Evolutionary conservation across 1,139 yeast species (phyloP).

Genomic region (Zygosaccharomyces sapae): DNA sequence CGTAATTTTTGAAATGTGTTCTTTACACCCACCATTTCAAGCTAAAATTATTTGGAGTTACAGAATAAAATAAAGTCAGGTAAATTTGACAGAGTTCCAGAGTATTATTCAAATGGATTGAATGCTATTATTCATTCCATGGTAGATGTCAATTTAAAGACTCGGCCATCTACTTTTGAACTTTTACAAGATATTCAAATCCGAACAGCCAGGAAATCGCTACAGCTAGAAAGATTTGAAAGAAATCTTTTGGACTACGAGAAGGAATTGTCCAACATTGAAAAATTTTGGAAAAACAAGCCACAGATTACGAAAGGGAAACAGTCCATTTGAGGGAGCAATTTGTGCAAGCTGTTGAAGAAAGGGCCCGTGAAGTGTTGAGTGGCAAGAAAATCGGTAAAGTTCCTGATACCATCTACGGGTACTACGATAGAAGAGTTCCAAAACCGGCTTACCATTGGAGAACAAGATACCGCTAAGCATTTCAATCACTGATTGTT

Average conservation of each 20-base stretch:
- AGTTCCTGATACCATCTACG: slow-evolving; percentile 23
- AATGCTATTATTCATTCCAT: slow-evolving; percentile 71
- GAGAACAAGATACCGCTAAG: slow-evolving; percentile 28
- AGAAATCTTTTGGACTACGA: slow-evolving; percentile 49
- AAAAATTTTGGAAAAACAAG: slow-evolving; percentile 39
- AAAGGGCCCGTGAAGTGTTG: slow-evolving; percentile 30
- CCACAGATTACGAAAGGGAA: slow-evolving; percentile 32
- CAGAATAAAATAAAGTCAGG: slow-evolving; percentile 80
- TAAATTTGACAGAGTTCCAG: slow-evolving; percentile 63
- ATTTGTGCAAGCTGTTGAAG: slow-evolving; percentile 33
- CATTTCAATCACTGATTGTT: background rate
- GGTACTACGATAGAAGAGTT: slow-evolving; percentile 21
- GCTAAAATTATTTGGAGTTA: slow-evolving; percentile 86
- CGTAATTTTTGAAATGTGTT: slow-evolving; percentile 84
- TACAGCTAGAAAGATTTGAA: slow-evolving; percentile 56
- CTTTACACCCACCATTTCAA: slow-evolving; percentile 87
- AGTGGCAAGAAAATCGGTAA: slow-evolving; percentile 30
- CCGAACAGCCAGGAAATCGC: slow-evolving; percentile 73
- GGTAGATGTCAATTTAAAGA: slow-evolving; percentile 64
- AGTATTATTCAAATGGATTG: slow-evolving; percentile 68
- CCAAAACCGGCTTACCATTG: slow-evolving; percentile 30
- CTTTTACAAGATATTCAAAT: slow-evolving; percentile 72
- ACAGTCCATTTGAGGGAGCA: slow-evolving; percentile 27
- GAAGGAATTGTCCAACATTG: slow-evolving; percentile 51
- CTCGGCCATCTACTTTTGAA: slow-evolving; percentile 75